Base-by-base conservation (phyloP, 1,139 yeast genomes). In the Saccharomycopsis hybrid region DNA sequence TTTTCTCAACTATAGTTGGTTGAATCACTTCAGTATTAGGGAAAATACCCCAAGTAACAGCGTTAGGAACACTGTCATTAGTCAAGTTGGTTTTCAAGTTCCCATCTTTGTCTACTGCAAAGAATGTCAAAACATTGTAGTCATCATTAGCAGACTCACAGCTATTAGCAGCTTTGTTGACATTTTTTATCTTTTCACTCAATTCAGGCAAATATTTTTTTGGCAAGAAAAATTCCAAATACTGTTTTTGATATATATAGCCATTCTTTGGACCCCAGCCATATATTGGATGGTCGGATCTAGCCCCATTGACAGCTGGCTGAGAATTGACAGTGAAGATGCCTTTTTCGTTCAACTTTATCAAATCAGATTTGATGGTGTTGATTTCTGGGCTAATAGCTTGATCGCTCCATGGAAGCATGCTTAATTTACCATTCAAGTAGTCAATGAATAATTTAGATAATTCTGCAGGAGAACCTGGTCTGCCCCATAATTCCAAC, bases 181-280 rank as follows among this genome's bases (percentile, higher is more conserved):
- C 42, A 2, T 47, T 57, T 4, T 73, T 64, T 47, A 79, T 76
- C 39, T 72, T 68, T 35, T 67, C 63, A 36, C 76, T 62, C 44
- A 73, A 59, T 41, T 65, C 58, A 7, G 70, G 61, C 36, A 87
- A 67, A 47, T 75, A 66, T 29, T 67, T 62, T 44, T 80, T 80
- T 54, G 90, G 89, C 49, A 89, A 74, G 60, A 90, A 72, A 56
- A 90, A 80, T 65, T 90, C 98, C 56, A 90, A 70, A 64, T 88
- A 90, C 60, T 92, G 95, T 65, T 90, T 90, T 66, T 92, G 97
- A 68, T 86, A 90, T 48, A 90, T 95, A 62, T 81, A 85, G 3
- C 97, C 97, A 63, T 86, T 81, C 54, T 76, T 73, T 41, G 98
- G 98, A 35, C 98, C 98, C 98, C 98, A 92, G 5, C 98, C 98